Conservation (phyloP, 371 early-diverging fungal genomes). For the Mortierella sp. region DNA sequence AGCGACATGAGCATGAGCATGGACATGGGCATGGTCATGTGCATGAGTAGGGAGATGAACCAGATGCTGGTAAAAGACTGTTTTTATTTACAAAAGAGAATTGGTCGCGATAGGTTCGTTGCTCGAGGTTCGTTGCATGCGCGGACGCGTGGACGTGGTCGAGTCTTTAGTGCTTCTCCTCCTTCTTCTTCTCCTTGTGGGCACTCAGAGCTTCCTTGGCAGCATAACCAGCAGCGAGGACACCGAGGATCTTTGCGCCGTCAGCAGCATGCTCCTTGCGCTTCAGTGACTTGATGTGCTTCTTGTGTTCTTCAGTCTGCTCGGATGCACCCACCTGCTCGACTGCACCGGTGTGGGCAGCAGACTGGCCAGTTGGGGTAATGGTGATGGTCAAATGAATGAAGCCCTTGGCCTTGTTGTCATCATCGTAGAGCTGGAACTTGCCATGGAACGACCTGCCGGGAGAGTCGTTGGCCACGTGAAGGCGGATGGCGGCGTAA, state of each 20-base stretch:
- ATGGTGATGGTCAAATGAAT: slow-evolving; percentile 12
- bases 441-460: slow-evolving; percentile 8
- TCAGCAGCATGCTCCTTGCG: slow-evolving; percentile 57
- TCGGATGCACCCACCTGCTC: slow-evolving; percentile 33
- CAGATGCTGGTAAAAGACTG: too few species aligned
- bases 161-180: too few species aligned
- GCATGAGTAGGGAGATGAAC: too few species aligned
- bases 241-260: slow-evolving; percentile 24
- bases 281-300: slow-evolving; percentile 56
- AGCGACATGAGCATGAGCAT: too few species aligned
- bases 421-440: slow-evolving; percentile 12
- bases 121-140: too few species aligned
- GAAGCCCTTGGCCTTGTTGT: slow-evolving; percentile 18
- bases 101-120: too few species aligned
- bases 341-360: slow-evolving; percentile 2
- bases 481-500: slow-evolving; percentile 22
- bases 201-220: too few species aligned
- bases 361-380: slow-evolving; percentile 9
- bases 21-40: too few species aligned
- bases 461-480: slow-evolving; percentile 11
- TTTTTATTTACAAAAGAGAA: too few species aligned
- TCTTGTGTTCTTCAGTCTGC: slow-evolving; percentile 52
- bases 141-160: too few species aligned
- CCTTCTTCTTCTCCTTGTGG: too few species aligned
- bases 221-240: too few species aligned